A percentile compares a stretch with the other conserved stretches of the same genome.
These are phyloP conservation scores for Epichloe sp. DNA, from an alignment of 2,329 filamentous ascomycete species.

Conservation along the genomic window DNA sequence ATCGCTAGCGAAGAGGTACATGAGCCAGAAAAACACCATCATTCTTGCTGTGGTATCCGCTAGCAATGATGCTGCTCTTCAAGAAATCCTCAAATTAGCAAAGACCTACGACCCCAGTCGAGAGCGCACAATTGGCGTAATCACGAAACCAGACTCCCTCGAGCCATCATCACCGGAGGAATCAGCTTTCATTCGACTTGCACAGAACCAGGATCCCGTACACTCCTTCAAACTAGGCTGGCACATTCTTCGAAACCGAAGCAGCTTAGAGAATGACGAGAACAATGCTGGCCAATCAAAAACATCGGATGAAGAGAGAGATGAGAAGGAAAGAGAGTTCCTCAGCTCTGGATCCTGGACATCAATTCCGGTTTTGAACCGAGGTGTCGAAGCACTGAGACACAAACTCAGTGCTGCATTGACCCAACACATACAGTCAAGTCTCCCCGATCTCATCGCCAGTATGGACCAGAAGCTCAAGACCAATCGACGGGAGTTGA, in stretches of 20 bases:
- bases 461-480: constrained; percentile 7
- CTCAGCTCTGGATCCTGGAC: constrained; percentile 14
- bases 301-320: constrained; percentile 7
- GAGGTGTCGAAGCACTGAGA: constrained; percentile 5
- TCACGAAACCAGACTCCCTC: constrained; percentile 41
- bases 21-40: constrained; percentile 43
- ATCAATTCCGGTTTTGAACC: constrained; percentile 6
- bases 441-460: constrained; percentile 4
- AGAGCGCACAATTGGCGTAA: constrained; percentile 39
- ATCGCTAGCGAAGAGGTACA: constrained; percentile 36
- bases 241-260: constrained; percentile 16
- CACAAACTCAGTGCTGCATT: constrained; percentile 6
- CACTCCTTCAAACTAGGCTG: constrained; percentile 32
- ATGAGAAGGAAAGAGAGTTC: constrained; percentile 16
- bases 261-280: constrained; percentile 20
- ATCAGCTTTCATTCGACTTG: constrained; percentile 10
- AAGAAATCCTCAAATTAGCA: constrained; percentile 34
- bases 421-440: constrained; percentile 2
- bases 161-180: constrained; percentile 18
- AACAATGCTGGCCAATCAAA: neutral
- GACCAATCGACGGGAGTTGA: neutral
- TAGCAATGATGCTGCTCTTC: constrained; percentile 35
- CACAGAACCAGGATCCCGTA: neutral
- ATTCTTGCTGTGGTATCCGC: constrained; percentile 42
- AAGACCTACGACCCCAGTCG: constrained; percentile 28